Evolutionary conservation across 345 rosid genomes (phyloP), one percentile per base, ranked within the genome.

Genomic region (Euclidium syriacum): DNA sequence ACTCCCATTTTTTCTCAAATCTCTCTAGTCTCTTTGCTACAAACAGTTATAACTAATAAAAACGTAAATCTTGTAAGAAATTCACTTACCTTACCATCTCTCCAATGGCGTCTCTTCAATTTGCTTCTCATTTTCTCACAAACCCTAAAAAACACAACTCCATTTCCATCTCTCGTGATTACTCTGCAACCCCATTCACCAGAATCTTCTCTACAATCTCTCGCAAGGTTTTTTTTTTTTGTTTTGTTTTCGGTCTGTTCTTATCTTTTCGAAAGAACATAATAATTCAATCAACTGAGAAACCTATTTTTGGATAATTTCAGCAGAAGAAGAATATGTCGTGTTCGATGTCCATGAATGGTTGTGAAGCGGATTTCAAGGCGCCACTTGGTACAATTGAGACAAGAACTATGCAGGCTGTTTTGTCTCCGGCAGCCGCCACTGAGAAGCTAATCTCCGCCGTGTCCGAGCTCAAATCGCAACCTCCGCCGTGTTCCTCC

Each of bases 321-420:
- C 43, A n/a, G n/a, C n/a, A n/a, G n/a, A 65, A 71, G 75, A 71
- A 26, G 53, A 7, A 24, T 11, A 44, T 24, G 71, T 32, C 55
- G n/a, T 71, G 75, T 50, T 71, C 80, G 1, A 23, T 83, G 52
- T 83, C 88, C 33, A 88, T 88, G 98, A 87, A 86, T 67, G 98
- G 98, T 10, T 84, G 95, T 75, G 69, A 75, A 3, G 83, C 76
- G 11, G 81, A 80, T 63, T 71, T 80, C 14, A 67, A 34, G 41
- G 9, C 59, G 15, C 85, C 87, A 1, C 34, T 91, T 39, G 89
- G 88, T 10, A 72, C 76, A 15, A 70, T 73, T 0, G 84, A 88
- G 50, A 83, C 81, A 2, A 79, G 76, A 7, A 83, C 85, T 14
- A 68, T 88, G 38, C 35, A 81, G 1, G 20, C 80, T 26, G 95